Conservation (phyloP, 805 yeast species). For the Saccharomycopsis lassenensis region DNA sequence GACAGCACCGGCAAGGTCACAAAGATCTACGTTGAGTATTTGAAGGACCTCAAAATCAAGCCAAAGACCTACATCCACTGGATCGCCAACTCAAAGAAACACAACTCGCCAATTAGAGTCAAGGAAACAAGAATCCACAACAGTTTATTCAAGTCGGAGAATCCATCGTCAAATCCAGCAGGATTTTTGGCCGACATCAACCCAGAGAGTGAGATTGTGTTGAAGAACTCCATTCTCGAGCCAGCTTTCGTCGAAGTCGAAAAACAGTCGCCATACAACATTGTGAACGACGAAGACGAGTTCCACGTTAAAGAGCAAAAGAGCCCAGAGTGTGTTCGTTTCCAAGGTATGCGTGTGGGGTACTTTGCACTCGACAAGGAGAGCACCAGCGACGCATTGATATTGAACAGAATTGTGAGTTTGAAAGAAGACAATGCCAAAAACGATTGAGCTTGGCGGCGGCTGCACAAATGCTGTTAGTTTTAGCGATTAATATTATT, state of each 20-base stretch:
- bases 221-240: constrained; percentile 63
- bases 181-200: constrained; percentile 83
- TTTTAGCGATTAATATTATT: no score
- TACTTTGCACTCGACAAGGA: constrained; percentile 89
- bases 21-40: constrained; percentile 66
- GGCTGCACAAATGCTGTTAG: no score
- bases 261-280: constrained; percentile 65
- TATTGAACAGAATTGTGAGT: constrained; percentile 86
- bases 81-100: constrained; percentile 64
- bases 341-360: constrained; percentile 96
- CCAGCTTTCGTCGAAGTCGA: constrained; percentile 60
- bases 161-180: constrained; percentile 79
- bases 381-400: constrained; percentile 44
- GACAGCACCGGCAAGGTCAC: constrained; percentile 46
- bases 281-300: constrained; percentile 45
- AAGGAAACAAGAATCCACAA: constrained; percentile 79
- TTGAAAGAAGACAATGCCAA: constrained; percentile 72
- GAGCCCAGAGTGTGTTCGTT: constrained; percentile 74
- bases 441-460: no score
- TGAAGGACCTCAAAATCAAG: constrained; percentile 42
- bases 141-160: constrained; percentile 81
- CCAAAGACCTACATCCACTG: constrained; percentile 97
- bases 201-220: constrained; percentile 61
- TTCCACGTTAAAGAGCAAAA: constrained; percentile 63
- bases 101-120: constrained; percentile 52